Conservation (phyloP, 805 yeast species). For the Tetrapisispora nanseiensis region DNA sequence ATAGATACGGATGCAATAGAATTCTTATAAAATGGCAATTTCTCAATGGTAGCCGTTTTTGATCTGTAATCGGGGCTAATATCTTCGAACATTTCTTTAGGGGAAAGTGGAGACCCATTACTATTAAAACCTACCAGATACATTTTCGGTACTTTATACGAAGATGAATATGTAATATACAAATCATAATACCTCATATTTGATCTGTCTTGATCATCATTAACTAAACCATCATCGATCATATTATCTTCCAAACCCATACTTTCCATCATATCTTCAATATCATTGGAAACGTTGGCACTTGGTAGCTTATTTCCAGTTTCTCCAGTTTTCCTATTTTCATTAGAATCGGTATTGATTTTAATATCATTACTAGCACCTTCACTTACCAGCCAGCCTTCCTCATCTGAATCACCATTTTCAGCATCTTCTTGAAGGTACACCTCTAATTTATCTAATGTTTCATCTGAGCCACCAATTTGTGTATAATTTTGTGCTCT, state of each 20-base stretch:
- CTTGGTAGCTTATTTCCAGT: too few species aligned
- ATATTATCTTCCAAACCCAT: conserved; percentile 23
- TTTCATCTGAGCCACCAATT: conserved; percentile 31
- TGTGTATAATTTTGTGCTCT: conserved; percentile 51
- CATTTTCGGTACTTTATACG: conserved; percentile 92
- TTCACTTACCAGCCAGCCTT: conserved; percentile 46
- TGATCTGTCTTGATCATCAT: conserved; percentile 31
- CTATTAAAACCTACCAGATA: conserved; percentile 80
- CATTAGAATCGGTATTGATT: not conserved
- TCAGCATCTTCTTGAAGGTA: conserved; percentile 7
- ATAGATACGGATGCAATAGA: conserved; percentile 65
- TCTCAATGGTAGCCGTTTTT: conserved; percentile 93
- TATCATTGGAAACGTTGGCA: conserved; percentile 5
- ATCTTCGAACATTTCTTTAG: conserved; percentile 90
- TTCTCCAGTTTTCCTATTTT: not conserved
- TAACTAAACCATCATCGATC: conserved; percentile 34
- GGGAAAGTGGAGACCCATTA: conserved; percentile 77
- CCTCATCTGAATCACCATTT: conserved; percentile 35
- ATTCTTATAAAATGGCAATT: conserved; percentile 71
- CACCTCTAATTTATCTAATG: not conserved
- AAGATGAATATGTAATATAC: conserved; percentile 86
- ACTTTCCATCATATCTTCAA: conserved; percentile 22
- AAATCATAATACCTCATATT: conserved; percentile 70
- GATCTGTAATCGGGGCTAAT: conserved; percentile 85
- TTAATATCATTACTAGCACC: not conserved